Evolutionary conservation across 2,329 filamentous ascomycete species (phyloP).

Genomic region (Talaromyces sp.): DNA sequence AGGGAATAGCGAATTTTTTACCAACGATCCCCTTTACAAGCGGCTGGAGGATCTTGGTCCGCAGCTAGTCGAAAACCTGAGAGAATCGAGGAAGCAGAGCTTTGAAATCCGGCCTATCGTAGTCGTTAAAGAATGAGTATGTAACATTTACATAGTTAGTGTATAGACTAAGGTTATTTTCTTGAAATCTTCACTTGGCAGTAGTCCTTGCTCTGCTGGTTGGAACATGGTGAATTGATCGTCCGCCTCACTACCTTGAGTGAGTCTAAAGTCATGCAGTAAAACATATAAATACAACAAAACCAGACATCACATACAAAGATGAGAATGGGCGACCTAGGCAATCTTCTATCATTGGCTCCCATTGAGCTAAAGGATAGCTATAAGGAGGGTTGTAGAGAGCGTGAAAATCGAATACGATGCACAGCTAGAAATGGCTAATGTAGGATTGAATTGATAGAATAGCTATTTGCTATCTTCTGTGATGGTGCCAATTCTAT

Average conservation of each 20-base stretch:
- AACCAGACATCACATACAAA: background rate
- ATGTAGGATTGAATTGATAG: too few species aligned
- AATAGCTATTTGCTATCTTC: too few species aligned
- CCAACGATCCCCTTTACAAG: constrained; percentile 1
- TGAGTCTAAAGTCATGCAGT: background rate
- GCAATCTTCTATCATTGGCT: background rate
- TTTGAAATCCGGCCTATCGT: constrained; percentile 1
- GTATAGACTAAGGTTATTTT: background rate
- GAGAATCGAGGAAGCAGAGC: background rate
- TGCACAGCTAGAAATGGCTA: too few species aligned
- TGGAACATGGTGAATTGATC: background rate
- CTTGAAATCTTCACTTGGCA: background rate
- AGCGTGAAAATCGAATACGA: too few species aligned
- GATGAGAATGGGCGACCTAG: background rate
- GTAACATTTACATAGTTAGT: background rate
- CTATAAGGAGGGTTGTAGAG: too few species aligned
- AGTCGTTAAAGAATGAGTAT: constrained; percentile 1
- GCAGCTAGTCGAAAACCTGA: background rate
- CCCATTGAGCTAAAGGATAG: too few species aligned
- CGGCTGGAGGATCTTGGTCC: background rate
- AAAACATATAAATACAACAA: background rate
- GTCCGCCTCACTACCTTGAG: background rate
- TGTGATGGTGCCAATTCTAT: too few species aligned
- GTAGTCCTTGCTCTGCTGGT: background rate
- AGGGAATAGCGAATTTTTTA: background rate